Base-by-base conservation (phyloP, 768 basidiomycete genomes). In the Cystofilobasidium macerans region DNA sequence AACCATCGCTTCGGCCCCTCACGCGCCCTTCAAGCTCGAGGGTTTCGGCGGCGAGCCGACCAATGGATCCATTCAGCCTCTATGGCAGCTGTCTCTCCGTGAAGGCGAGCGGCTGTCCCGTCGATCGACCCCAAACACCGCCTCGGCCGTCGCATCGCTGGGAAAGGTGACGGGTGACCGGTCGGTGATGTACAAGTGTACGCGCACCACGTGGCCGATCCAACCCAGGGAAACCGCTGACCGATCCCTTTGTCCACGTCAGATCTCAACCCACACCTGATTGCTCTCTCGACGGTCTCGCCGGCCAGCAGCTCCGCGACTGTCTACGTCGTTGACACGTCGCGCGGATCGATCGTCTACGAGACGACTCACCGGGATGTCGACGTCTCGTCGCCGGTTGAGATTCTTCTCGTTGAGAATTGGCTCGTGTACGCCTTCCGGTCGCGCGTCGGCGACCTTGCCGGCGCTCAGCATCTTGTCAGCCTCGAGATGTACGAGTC, bases 401-500 rank as follows among this genome's bases (percentile, higher is more conserved):
- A 86, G 70, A 83, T 84, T 24, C 76, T 79, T 3, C 77, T 98
- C 62, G 80, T 82, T 28, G 93, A 97, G 77, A 95, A 98, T 74
- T 95, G 93, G 92, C 74, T 98, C 51, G 86, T 91, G 11, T 94
- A 91, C 76, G 81, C 86, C 65, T 93, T 88, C 73, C 38, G 51
- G n/a, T 90, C 85, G 73, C 86, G 89, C 60, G 81, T 79, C 16
- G 80, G 77, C 48, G 76, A 72, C 40, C 66, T 63, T 72, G 76
- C 84, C 2, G 88, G 86, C 71, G 85, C 88, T 0, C 83, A 85
- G 73, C 80, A 83, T 58, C 76, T 94, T 57, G 85, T 90, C 2
- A 86, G 83, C 22, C 87, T 92, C 4, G 94, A 98, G 77, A 77
- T 95, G 56, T 95, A 92, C 75, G 93, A 98, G 74, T 88, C 89